A percentile compares a stretch with the other conserved stretches of the same genome.
Conservation (phyloP, 768 basidiomycete species). For the Tricholoma flavovirens region DNA sequence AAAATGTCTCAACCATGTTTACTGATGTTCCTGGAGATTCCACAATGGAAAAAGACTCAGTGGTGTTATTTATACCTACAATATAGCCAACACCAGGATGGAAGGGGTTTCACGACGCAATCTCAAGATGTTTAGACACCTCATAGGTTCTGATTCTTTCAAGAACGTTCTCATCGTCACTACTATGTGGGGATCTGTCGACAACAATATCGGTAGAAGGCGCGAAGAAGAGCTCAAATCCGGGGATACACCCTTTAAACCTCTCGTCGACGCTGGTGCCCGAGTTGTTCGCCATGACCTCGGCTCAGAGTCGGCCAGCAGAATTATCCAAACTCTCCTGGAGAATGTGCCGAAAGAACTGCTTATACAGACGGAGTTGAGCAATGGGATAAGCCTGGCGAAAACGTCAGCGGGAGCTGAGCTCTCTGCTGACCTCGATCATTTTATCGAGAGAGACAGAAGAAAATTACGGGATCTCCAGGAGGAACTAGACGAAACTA, state of each 20-base stretch:
- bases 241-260: neutral
- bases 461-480: neutral
- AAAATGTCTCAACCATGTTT: neutral
- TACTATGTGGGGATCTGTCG: no score
- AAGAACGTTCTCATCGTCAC: no score
- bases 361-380: neutral
- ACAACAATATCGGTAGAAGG: no score
- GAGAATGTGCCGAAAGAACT: neutral
- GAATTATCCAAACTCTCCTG: neutral
- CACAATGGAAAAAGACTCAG: no score
- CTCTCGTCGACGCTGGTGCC: neutral
- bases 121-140: no score
- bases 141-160: no score
- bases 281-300: neutral
- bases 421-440: neutral
- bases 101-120: no score
- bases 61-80: no score
- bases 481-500: neutral
- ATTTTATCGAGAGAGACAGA: neutral
- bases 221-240: neutral
- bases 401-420: neutral
- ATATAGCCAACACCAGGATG: no score
- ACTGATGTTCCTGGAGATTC: neutral
- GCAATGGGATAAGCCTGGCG: neutral
- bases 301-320: neutral